Evolutionary conservation across 257 asterid genomes (phyloP).

Genomic region (Linderniella brevidens): DNA sequence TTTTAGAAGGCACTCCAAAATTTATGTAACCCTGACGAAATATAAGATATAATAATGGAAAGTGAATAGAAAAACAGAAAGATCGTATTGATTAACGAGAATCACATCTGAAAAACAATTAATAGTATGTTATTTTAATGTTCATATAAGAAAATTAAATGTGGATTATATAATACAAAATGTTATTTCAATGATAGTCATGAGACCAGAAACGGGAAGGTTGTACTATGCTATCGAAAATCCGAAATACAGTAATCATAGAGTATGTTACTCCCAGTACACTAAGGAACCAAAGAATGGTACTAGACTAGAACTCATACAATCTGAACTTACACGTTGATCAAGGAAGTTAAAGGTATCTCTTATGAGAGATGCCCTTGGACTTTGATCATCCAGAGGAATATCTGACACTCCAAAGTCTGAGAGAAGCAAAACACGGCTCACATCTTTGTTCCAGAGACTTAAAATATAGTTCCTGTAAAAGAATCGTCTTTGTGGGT

Average conservation of each 20-base stretch:
- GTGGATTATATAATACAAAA: no score
- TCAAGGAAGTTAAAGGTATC: conserved; percentile 71
- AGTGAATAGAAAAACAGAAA: background rate
- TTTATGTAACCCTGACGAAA: conserved; percentile 75
- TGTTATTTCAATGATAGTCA: no score
- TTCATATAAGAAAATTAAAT: no score
- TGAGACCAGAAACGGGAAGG: no score
- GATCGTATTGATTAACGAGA: background rate
- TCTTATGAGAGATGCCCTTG: conserved; percentile 50
- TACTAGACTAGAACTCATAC: background rate
- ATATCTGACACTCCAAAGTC: conserved; percentile 63
- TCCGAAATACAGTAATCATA: no score
- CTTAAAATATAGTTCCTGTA: conserved; percentile 76
- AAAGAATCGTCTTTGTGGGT: conserved; percentile 16
- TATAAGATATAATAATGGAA: background rate
- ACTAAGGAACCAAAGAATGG: background rate
- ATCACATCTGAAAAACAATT: background rate
- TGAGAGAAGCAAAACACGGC: conserved; percentile 56
- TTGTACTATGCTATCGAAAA: no score
- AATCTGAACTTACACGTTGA: conserved; percentile 58
- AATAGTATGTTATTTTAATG: no score
- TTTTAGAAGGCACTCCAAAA: conserved; percentile 74
- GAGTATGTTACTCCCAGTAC: background rate
- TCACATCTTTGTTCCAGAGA: conserved; percentile 92
- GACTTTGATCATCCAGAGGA: conserved; percentile 37